Evolutionary conservation across 108 stramenopile species (phyloP).

Genomic region (Cylindrotheca closterium): DNA sequence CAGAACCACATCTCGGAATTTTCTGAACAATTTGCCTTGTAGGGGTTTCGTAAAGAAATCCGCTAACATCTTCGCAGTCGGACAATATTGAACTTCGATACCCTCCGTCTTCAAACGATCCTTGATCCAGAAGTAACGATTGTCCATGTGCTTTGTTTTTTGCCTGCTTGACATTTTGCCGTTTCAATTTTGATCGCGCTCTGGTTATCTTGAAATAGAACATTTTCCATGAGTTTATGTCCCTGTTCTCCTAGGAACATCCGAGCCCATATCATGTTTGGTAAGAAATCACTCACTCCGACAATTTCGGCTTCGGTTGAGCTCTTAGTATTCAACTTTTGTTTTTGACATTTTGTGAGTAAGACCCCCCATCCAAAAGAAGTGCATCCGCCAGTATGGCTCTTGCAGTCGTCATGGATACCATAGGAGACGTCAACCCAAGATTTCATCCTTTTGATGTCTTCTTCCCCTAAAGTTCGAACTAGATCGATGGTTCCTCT

Average conservation of each 20-base stretch:
- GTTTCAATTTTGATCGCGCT: conserved; percentile 46
- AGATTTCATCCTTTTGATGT: conserved; percentile 8
- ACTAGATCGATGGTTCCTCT: conserved; percentile 21
- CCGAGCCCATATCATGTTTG: too few species aligned
- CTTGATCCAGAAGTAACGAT: conserved; percentile 45
- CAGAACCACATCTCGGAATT: conserved; percentile 36
- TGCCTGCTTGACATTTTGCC: conserved; percentile 27
- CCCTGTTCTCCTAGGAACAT: conserved; percentile 51
- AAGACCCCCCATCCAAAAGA: conserved; percentile 28
- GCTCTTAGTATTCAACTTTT: conserved; percentile 45
- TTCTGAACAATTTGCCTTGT: conserved; percentile 36
- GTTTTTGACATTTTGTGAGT: conserved; percentile 24
- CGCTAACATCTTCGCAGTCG: too few species aligned
- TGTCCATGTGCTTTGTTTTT: conserved; percentile 38
- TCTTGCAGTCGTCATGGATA: too few species aligned
- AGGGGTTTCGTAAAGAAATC: too few species aligned
- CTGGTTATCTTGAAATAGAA: conserved; percentile 52
- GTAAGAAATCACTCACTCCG: too few species aligned
- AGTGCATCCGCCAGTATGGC: conserved; percentile 26
- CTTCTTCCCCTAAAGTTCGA: conserved; percentile 19
- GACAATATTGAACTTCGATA: conserved; percentile 35
- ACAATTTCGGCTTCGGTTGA: conserved; percentile 50
- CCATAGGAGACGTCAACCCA: conserved; percentile 33
- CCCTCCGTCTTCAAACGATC: conserved; percentile 31
- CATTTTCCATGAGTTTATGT: conserved; percentile 17